Evolutionary conservation across 768 basidiomycete genomes (phyloP).

Genomic region (Arthromyces matolae): DNA sequence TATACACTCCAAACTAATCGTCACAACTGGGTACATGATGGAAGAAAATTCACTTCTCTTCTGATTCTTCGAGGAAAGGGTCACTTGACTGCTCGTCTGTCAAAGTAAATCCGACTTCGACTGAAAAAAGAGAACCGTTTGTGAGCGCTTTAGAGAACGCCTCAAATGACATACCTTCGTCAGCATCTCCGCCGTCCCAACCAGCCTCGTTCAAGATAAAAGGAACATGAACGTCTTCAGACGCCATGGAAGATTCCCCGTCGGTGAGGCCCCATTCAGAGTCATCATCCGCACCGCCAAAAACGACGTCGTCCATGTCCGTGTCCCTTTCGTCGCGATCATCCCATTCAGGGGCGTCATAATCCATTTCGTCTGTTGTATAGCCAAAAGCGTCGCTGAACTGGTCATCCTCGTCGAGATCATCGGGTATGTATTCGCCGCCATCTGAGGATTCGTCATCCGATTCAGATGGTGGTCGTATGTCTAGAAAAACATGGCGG

Average conservation of each 20-base stretch:
- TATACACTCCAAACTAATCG: conserved; percentile 3
- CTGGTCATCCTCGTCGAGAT: conserved; percentile 40
- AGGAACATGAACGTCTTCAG: conserved; percentile 18
- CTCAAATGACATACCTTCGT: conserved; percentile 15
- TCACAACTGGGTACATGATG: background rate
- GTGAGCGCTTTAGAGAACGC: background rate
- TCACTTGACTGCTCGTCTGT: conserved; percentile 3
- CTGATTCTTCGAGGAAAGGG: conserved; percentile 2
- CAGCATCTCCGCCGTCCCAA: conserved; percentile 7
- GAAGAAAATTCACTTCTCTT: conserved; percentile 7
- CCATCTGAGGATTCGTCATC: conserved; percentile 68
- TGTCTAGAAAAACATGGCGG: conserved; percentile 53
- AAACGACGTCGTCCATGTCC: conserved; percentile 17
- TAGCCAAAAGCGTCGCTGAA: conserved; percentile 37
- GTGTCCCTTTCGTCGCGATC: conserved; percentile 15
- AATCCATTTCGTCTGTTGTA: conserved; percentile 38
- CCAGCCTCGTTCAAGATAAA: conserved; percentile 15
- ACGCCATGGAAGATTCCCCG: conserved; percentile 31
- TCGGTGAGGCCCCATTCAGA: conserved; percentile 42
- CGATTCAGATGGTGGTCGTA: conserved; percentile 45
- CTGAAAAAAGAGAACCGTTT: background rate
- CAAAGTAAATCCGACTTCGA: conserved; percentile 4
- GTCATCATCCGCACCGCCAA: conserved; percentile 22
- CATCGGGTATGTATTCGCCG: conserved; percentile 59
- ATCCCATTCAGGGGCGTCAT: conserved; percentile 20